These are phyloP conservation scores for Ustilago tritici DNA, from an alignment of 1,284 basidiomycete species.

Conservation along the genomic window DNA sequence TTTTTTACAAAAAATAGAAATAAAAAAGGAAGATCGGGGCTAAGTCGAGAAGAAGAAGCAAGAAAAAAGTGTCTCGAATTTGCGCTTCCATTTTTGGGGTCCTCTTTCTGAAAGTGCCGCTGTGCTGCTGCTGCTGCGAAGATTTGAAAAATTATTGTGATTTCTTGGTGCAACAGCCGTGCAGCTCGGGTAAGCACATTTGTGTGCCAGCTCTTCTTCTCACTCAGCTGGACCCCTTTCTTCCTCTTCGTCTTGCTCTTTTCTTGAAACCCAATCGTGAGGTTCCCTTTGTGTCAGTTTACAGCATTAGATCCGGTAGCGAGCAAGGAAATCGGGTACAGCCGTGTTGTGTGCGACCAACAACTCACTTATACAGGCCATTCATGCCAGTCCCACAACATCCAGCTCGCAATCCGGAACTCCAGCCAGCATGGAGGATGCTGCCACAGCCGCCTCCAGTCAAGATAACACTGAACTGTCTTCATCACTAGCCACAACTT, in stretches of 20 bases:
- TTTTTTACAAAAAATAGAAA: no score
- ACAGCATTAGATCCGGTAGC: no score
- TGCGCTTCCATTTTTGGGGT: neutral
- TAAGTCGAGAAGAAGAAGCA: neutral
- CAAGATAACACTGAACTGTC: no score
- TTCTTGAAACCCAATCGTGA: neutral
- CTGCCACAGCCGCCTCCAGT: no score
- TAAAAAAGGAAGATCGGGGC: neutral
- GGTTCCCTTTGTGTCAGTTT: neutral
- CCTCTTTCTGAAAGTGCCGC: neutral
- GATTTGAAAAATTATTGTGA: neutral
- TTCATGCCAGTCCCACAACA: no score
- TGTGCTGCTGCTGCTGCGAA: neutral
- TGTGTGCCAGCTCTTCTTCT: no score
- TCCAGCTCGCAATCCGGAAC: no score
- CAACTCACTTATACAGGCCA: no score
- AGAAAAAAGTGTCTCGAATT: conserved; percentile 2
- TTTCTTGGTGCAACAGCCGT: conserved; percentile 1
- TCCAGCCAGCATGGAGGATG: no score
- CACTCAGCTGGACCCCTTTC: conserved; percentile 21
- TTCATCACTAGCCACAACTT: no score
- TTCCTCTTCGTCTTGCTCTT: neutral
- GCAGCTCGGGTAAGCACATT: neutral
- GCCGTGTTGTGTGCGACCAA: no score
- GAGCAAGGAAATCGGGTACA: no score